Base-by-base conservation (phyloP, 306 rosid genomes). In the Cicer bijugum region DNA sequence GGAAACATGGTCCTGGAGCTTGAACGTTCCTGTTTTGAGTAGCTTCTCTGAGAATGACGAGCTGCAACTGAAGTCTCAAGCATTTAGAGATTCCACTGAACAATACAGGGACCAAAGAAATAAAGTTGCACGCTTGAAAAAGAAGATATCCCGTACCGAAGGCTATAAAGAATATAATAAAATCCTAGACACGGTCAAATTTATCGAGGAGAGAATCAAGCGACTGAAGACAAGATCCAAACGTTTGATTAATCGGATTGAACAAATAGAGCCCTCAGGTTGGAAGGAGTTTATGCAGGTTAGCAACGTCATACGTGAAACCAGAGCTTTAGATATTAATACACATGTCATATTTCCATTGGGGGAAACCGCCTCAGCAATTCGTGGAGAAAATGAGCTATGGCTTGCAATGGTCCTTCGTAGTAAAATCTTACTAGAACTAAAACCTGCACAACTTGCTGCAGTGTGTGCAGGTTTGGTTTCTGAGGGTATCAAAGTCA, bases 1-100 rank as follows among this genome's bases (percentile, higher is more conserved):
- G 1, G 98, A 94, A 44, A 91, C 98, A 69, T 91, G 98, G 98
- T 87, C 98, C 39, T 94, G 98, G 98, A 91, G 97, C 88, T 85
- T 91, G 81, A 91, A 94, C 17, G 97, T 94, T 76, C 98, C 98
- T 7, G 92, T 89, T 80, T 77, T 94, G 82, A 94, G 89, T 84
- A 94, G 96, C 84, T 91, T 94, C 66, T 84, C 90, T 0, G 96
- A 88, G 79, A 83, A 82, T 9, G 97, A 94, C 11, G 97, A 91
- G 81, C 85, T 91, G 38, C 83, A 87, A 79, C 89, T 86, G 33
- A 77, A 76, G 78, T 89, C 92, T 58, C 82, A 77, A 76, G 78
- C 84, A 52, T 94, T 80, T 80, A 59, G 63, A 42, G 85, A 82
- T 1, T 86, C 91, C 5, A 67, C 87, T 37, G 91, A 88, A 69